phyloP scores from a whole-genome alignment of 805 yeast genomes.

The Candida xyloterini region DNA sequence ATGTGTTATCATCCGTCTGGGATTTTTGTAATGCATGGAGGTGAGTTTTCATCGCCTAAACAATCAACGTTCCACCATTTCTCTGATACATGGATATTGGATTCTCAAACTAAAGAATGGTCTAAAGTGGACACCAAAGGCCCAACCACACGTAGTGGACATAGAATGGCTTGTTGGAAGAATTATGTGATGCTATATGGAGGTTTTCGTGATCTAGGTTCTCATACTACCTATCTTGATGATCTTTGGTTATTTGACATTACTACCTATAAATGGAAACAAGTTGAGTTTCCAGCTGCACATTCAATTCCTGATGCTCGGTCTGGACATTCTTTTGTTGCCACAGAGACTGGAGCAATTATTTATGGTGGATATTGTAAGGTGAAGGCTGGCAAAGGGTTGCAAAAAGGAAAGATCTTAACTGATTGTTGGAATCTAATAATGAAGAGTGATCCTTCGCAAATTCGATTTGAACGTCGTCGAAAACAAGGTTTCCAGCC shows the following conservation, averaged over 20 bases:
- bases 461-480: conserved; percentile 83
- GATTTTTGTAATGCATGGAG: conserved; percentile 82
- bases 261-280: conserved; percentile 85
- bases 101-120: conserved; percentile 85
- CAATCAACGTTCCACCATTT: conserved; percentile 94
- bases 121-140: conserved; percentile 74
- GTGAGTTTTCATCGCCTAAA: conserved; percentile 95
- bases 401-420: conserved; percentile 87
- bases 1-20: conserved; percentile 94
- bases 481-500: conserved; percentile 89
- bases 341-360: conserved; percentile 77
- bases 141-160: conserved; percentile 90
- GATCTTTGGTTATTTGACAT: conserved; percentile 94
- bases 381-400: conserved; percentile 83
- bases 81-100: conserved; percentile 94
- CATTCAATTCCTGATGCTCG: conserved; percentile 85
- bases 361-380: conserved; percentile 93
- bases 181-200: conserved; percentile 83
- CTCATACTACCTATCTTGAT: conserved; percentile 74
- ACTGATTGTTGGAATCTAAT: conserved; percentile 83
- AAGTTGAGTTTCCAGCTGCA: conserved; percentile 79
- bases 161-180: conserved; percentile 88
- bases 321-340: conserved; percentile 86
- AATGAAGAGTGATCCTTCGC: conserved; percentile 79
- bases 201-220: conserved; percentile 88